Conservation (phyloP, 257 asterid genomes). For the Gentiana dahurica region DNA sequence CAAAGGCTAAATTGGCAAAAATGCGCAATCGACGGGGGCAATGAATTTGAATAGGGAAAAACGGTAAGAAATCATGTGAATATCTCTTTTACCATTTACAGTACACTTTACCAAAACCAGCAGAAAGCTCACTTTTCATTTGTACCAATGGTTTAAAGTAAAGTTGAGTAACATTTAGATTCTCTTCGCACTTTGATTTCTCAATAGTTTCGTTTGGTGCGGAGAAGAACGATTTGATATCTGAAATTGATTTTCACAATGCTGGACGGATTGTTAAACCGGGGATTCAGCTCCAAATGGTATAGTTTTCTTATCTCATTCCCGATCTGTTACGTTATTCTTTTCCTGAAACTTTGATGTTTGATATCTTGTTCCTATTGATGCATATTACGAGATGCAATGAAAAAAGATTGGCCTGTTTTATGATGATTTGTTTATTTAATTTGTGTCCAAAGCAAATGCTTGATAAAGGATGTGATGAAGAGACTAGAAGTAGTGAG, state of each 20-base stretch:
- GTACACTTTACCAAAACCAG: too few relatives aligned
- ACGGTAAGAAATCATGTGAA: too few relatives aligned
- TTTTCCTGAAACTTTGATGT: background rate
- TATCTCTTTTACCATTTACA: too few relatives aligned
- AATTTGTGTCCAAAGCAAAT: slow-evolving; percentile 43
- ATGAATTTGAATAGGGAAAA: too few relatives aligned
- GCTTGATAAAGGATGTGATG: slow-evolving; percentile 50
- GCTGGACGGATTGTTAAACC: slow-evolving; percentile 86
- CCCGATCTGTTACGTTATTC: background rate
- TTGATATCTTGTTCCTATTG: background rate
- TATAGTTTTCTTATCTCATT: slow-evolving; percentile 16
- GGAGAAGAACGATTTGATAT: background rate
- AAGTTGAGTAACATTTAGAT: too few relatives aligned
- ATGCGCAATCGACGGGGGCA: too few relatives aligned
- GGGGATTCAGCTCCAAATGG: slow-evolving; percentile 89
- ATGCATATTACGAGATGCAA: background rate
- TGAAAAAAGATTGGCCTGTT: background rate
- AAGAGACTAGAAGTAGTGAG: slow-evolving; percentile 69
- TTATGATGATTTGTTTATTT: background rate
- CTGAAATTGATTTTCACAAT: slow-evolving; percentile 29
- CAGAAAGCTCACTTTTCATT: too few relatives aligned
- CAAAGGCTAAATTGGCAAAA: too few relatives aligned
- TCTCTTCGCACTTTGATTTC: too few relatives aligned
- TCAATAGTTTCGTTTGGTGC: too few relatives aligned
- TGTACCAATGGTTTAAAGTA: too few relatives aligned